A percentile compares a stretch with the other conserved stretches of the same genome.
phyloP scores from a whole-genome alignment of 305 asterid species.

The Plantago rigida region DNA sequence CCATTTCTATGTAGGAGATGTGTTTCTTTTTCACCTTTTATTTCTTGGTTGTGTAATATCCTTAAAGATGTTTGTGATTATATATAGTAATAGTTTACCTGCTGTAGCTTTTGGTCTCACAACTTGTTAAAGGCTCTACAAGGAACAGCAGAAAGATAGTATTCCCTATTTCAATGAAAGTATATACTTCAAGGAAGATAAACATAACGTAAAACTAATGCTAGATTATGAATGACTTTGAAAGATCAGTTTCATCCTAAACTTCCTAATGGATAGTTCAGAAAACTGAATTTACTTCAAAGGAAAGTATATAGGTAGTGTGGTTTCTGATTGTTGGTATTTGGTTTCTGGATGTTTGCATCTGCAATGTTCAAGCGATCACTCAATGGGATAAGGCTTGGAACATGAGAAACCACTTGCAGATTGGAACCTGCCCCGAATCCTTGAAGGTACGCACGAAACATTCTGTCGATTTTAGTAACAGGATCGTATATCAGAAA shows the following conservation, averaged over 20 bases:
- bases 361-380: not conserved
- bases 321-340: too few species aligned
- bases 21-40: slow-evolving; percentile 1
- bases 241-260: too few species aligned
- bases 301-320: too few species aligned
- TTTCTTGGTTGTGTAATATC: slow-evolving; percentile 11
- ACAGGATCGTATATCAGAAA: slow-evolving; percentile 9
- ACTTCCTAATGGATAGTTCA: too few species aligned
- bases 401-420: slow-evolving; percentile 9
- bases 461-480: not conserved
- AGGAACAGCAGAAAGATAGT: not conserved
- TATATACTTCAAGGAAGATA: too few species aligned
- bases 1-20: slow-evolving; percentile 13
- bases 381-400: not conserved
- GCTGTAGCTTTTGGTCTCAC: slow-evolving; percentile 13
- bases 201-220: too few species aligned
- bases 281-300: too few species aligned
- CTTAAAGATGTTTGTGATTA: slow-evolving; percentile 13
- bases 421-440: not conserved
- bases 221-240: too few species aligned
- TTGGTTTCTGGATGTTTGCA: not conserved
- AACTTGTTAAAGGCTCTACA: not conserved
- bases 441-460: not conserved
- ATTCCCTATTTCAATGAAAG: too few species aligned
- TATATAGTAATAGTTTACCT: slow-evolving; percentile 18